Percentiles rank a stretch among this genome's conserved stretches.
Evolutionary conservation across 257 asterid species (phyloP).

Genomic region (Ilex asprella): DNA sequence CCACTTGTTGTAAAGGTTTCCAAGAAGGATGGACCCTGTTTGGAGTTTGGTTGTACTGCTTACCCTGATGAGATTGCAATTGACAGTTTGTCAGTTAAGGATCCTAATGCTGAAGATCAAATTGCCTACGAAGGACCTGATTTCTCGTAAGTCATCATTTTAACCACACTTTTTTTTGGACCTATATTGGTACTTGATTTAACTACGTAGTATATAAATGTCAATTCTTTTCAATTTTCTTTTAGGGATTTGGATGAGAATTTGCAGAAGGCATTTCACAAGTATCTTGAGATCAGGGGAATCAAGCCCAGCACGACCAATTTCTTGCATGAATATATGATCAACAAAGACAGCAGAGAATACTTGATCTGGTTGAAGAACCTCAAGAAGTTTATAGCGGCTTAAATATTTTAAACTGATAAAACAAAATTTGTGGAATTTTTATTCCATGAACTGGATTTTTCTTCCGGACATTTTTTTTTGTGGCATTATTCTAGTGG

Average conservation of each 20-base stretch:
- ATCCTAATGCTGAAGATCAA: no score
- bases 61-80: no score
- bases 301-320: slow-evolving; percentile 71
- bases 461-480: no score
- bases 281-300: slow-evolving; percentile 88
- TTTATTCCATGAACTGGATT: no score
- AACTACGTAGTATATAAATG: no score
- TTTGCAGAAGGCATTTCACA: slow-evolving; percentile 89
- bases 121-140: no score
- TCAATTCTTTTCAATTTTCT: neutral
- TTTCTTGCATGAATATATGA: slow-evolving; percentile 78
- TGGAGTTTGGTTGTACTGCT: no score
- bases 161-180: neutral
- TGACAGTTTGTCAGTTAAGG: no score
- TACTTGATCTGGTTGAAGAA: slow-evolving; percentile 70
- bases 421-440: no score
- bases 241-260: slow-evolving; percentile 88
- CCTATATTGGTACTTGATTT: neutral
- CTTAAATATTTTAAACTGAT: slow-evolving; percentile 11
- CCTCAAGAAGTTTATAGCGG: slow-evolving; percentile 59
- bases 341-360: slow-evolving; percentile 68
- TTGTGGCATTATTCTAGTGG: no score
- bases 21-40: no score
- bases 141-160: neutral
- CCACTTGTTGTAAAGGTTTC: slow-evolving; percentile 49